These are phyloP conservation scores for Saccharomyces hybrid DNA, from an alignment of 1,139 yeast species.

Conservation along the genomic window DNA sequence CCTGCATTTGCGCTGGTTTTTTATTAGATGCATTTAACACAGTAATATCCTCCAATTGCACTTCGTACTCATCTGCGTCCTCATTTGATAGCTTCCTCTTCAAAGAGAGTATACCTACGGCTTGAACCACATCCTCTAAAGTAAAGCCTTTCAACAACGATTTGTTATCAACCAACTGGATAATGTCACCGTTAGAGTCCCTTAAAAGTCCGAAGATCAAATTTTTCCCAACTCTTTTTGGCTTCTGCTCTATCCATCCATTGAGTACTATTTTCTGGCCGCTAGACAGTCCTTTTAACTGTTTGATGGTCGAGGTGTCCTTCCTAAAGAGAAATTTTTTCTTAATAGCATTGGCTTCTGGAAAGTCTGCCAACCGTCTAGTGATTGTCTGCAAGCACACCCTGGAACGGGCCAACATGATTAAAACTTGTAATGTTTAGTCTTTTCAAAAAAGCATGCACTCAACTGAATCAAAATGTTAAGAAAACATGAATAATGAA, in stretches of 20 bases:
- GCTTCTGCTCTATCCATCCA: constrained; percentile 79
- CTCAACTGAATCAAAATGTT: not conserved
- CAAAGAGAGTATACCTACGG: constrained; percentile 45
- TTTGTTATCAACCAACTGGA: constrained; percentile 54
- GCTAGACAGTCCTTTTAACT: not conserved
- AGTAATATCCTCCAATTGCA: constrained; percentile 46
- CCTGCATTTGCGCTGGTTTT: constrained; percentile 65
- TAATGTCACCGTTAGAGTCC: constrained; percentile 58
- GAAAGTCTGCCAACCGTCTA: not conserved
- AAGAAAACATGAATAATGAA: not conserved
- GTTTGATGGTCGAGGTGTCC: constrained; percentile 2
- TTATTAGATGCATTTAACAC: constrained; percentile 59
- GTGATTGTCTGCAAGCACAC: not conserved
- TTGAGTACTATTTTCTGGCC: constrained; percentile 38
- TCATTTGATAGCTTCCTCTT: constrained; percentile 20
- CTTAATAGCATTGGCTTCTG: not conserved
- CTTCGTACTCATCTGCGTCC: constrained; percentile 42
- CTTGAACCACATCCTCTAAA: constrained; percentile 71
- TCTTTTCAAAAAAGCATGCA: not conserved
- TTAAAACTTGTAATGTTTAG: not conserved
- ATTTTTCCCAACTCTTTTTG: constrained; percentile 52
- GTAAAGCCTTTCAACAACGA: constrained; percentile 44
- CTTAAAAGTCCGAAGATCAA: constrained; percentile 65
- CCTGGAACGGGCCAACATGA: not conserved
- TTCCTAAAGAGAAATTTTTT: constrained; percentile 6